Evolutionary conservation across 2,329 filamentous ascomycete species (phyloP).

Genomic region (Sarocladiaceae sp.): DNA sequence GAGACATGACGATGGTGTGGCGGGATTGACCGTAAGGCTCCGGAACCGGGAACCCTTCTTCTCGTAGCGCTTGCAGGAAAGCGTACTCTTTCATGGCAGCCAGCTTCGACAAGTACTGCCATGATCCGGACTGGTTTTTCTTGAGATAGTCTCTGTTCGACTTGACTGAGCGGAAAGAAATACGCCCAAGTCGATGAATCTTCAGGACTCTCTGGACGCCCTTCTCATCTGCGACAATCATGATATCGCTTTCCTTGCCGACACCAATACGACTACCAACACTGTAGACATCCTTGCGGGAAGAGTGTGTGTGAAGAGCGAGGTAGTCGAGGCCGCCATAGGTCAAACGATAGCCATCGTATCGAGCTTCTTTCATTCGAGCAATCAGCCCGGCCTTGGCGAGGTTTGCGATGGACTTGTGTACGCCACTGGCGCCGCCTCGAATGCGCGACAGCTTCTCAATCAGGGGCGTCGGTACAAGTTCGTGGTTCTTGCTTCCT

Average conservation of each 20-base stretch:
- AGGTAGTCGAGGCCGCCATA: conserved; percentile 97
- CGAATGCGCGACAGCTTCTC: conserved; percentile 75
- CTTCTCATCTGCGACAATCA: conserved; percentile 77
- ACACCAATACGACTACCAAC: conserved; percentile 93
- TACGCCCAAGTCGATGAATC: conserved; percentile 90
- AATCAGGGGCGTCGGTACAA: conserved; percentile 88
- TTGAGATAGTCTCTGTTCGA: conserved; percentile 92
- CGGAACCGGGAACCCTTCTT: conserved; percentile 85
- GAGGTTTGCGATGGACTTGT: conserved; percentile 80
- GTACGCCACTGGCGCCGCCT: conserved; percentile 70
- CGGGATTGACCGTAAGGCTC: conserved; percentile 82
- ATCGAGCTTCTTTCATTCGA: conserved; percentile 89
- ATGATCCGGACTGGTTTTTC: conserved; percentile 71
- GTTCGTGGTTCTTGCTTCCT: conserved; percentile 93
- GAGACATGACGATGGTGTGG: conserved; percentile 93
- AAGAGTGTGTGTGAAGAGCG: conserved; percentile 84
- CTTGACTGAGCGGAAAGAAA: conserved; percentile 95
- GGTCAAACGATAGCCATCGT: conserved; percentile 93
- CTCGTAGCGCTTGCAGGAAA: conserved; percentile 81
- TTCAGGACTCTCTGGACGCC: conserved; percentile 81
- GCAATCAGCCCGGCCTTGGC: conserved; percentile 90
- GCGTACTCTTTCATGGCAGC: conserved; percentile 91
- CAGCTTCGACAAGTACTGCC: conserved; percentile 96
- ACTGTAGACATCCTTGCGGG: conserved; percentile 75
- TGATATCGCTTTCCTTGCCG: conserved; percentile 96